Evolutionary conservation across 495 filamentous ascomycete genomes (phyloP), one percentile per base, ranked within the genome.

Genomic region (Rusavskia elegans): DNA sequence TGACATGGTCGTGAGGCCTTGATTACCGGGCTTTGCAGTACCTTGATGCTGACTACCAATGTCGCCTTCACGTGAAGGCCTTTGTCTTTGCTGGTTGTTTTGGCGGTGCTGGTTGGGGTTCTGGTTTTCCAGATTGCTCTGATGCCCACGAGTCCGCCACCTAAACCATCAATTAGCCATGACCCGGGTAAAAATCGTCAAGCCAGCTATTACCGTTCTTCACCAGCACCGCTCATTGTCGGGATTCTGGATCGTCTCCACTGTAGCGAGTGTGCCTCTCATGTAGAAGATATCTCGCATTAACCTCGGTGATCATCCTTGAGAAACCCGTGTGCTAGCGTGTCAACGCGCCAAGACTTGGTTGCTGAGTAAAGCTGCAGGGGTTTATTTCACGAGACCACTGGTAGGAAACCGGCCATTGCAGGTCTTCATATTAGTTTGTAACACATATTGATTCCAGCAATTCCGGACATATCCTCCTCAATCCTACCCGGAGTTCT

Each of bases 211-310:
- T 65, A 72, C 69, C 61, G 68, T 21, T 66, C 64, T 13, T 70
- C 68, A 45, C 61, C 59, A 27, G 59, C 41, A 39, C 64, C 64
- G 55, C 63, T 70, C 69, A 72, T 72, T 36, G 19, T 29, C 17
- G 39, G 20, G 14, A 19, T 7, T 42, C 39, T 21, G 7, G n/a
- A 8, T 1, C 10, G 25, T 27, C 7, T 27, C 1, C 25, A 27
- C 25, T 27, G 25, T 27, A 27, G 4, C 25, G 25, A 27, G 25
- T 27, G 25, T 4, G 25, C 4, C 25, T 27, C 25, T 6, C 25
- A 27, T 27, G 25, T 27, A 4, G 25, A 27, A 27, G 25, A 27
- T 27, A 27, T 27, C 25, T 27, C 25, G 25, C 25, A 4, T 27
- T 3, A 27, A 27, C 25, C 25, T 27, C 25, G 25, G 25, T 6